Base-by-base conservation (phyloP, 805 yeast species). In the Starmerella floricola region DNA sequence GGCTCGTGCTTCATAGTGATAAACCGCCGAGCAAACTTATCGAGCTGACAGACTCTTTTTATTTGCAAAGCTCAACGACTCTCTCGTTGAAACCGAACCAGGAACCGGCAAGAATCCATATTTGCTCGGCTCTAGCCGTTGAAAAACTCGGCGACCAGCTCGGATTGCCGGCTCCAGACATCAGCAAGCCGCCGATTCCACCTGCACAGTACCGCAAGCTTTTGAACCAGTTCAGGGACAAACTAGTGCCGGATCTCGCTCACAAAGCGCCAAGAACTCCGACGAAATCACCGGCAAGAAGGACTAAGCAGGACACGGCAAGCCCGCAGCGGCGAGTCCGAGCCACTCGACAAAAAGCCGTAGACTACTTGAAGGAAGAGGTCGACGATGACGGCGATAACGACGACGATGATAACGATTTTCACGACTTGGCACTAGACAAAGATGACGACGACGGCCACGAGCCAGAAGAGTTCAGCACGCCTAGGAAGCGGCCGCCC, bases 91-190 rank as follows among this genome's bases (percentile, higher is more conserved):
- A 52, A 21, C 50, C 56, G 13, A 41, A 20, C 11, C 51, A 49
- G 34, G 56, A 53, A 38, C 49, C 53, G 5, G 58, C 56, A 8
- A 34, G 58, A 1, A 23, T 43, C 4, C 49, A 53, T 24, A 30
- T 53, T 2, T 53, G 58, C 41, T 48, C 54, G 23, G 47, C 42
- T 4, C 31, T 53, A 12, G 58, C 58, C 2, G 40, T 41, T 8
- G 52, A 51, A 38, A 38, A 36, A 36, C 41, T 41, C 8, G 31
- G 38, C 10, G 42, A 38, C 4, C 16, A 36, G 41, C 36, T 38
- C 1, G 31, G 13, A 2, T 33, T 47, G 5, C 45, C 48, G 10
- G 19, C 11, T 5, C 52, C 53, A 8, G 41, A 42, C n/a, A 32
- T 31, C 5, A 13, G 18, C 6, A 30, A 34, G 26, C 52, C 55